Percentiles rank a stretch among this genome's conserved stretches.
Evolutionary conservation across 2,329 filamentous ascomycete species (phyloP).

Genomic region (Aspergillus thermomutatus): DNA sequence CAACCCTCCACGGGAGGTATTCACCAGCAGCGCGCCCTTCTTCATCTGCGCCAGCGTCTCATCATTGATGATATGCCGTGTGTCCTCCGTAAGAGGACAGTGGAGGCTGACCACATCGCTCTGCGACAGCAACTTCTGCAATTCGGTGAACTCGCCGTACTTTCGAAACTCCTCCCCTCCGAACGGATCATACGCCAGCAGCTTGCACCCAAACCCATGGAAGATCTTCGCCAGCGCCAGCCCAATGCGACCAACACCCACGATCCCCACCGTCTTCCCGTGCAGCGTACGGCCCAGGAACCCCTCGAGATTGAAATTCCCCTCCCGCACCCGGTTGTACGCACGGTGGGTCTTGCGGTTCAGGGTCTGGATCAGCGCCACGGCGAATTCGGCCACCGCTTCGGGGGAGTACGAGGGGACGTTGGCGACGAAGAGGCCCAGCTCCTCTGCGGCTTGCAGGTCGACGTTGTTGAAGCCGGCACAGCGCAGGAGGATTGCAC

Average conservation of each 20-base stretch:
- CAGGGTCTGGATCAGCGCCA: conserved; percentile 65
- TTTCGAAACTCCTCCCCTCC: conserved; percentile 48
- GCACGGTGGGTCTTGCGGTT: conserved; percentile 66
- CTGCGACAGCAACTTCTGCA: conserved; percentile 53
- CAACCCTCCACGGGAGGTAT: conserved; percentile 65
- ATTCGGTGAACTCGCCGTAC: conserved; percentile 50
- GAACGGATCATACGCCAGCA: conserved; percentile 61
- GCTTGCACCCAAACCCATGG: conserved; percentile 60
- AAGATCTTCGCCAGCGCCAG: conserved; percentile 60
- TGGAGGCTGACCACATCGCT: conserved; percentile 64
- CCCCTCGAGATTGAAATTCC: conserved; percentile 65
- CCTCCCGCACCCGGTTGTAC: conserved; percentile 66
- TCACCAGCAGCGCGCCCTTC: conserved; percentile 56
- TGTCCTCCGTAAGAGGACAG: conserved; percentile 61
- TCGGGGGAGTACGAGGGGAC: conserved; percentile 68
- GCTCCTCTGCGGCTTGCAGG: conserved; percentile 51
- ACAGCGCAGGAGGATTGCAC: conserved; percentile 62
- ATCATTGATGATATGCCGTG: conserved; percentile 59
- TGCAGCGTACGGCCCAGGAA: conserved; percentile 56
- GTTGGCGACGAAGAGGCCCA: conserved; percentile 61
- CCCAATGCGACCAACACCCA: conserved; percentile 65
- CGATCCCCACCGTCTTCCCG: conserved; percentile 64
- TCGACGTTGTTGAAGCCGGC: conserved; percentile 68
- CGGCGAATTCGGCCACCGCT: conserved; percentile 66
- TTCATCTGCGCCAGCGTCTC: conserved; percentile 56